These are phyloP conservation scores for Aspergillus sp. DNA, from an alignment of 2,329 filamentous ascomycete genomes.

Conservation along the genomic window DNA sequence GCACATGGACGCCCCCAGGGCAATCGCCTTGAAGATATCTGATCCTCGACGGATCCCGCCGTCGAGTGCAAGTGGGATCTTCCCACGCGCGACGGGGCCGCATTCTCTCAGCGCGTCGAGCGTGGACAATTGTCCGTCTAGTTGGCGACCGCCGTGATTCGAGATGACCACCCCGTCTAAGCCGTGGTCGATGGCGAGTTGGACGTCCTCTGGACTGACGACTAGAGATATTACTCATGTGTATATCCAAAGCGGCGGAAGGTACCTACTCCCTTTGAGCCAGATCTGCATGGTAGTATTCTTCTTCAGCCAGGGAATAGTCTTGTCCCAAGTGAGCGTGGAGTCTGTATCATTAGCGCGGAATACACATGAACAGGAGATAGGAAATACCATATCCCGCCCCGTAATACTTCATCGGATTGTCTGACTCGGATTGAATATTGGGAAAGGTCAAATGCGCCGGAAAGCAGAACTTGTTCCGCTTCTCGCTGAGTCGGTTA, in stretches of 20 bases:
- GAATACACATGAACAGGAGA: neutral
- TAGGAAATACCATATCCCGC: constrained; percentile 4
- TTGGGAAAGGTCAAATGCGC: constrained; percentile 40
- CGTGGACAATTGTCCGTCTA: constrained; percentile 30
- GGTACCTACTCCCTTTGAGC: constrained; percentile 16
- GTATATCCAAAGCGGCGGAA: constrained; percentile 11
- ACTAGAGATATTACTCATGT: constrained; percentile 1
- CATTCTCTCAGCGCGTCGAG: constrained; percentile 28
- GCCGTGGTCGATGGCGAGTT: constrained; percentile 26
- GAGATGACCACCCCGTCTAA: constrained; percentile 34
- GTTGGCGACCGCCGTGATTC: constrained; percentile 34
- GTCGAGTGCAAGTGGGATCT: constrained; percentile 27
- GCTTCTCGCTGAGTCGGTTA: constrained; percentile 49
- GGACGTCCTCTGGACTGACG: constrained; percentile 27
- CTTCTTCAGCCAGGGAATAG: constrained; percentile 47
- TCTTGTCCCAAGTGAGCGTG: constrained; percentile 45
- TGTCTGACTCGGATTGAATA: constrained; percentile 22
- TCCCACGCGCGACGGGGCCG: constrained; percentile 19
- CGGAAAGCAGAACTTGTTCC: constrained; percentile 51
- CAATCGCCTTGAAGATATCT: constrained; percentile 31
- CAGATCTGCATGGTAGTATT: constrained; percentile 45
- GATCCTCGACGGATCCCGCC: constrained; percentile 26
- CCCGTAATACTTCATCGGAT: constrained; percentile 4
- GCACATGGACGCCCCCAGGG: constrained; percentile 23
- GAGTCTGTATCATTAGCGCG: constrained; percentile 20